Conservation (phyloP, 1,284 basidiomycete genomes). For the Trametes versicolor region DNA sequence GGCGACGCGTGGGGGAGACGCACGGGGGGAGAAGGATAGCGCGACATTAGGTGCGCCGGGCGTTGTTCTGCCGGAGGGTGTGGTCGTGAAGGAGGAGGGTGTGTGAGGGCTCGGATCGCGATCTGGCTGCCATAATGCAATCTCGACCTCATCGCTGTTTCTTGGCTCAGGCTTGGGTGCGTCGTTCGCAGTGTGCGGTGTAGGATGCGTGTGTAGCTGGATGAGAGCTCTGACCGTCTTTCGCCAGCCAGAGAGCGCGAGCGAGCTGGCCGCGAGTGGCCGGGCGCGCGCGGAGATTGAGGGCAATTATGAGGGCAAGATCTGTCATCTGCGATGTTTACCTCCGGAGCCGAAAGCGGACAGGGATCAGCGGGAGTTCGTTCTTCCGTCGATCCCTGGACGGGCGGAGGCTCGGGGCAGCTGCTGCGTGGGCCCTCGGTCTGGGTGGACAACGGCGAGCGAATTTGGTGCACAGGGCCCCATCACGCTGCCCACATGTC, state of each 20-base stretch:
- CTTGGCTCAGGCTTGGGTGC: slow-evolving; percentile 2
- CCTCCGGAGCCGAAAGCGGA: slow-evolving; percentile 16
- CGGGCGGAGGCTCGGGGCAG: background rate
- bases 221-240: background rate
- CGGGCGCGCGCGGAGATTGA: slow-evolving; percentile 1
- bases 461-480: slow-evolving; percentile 19
- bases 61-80: slow-evolving; percentile 8
- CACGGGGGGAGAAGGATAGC: slow-evolving; percentile 12
- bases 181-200: background rate
- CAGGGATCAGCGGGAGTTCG: slow-evolving; percentile 10
- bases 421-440: background rate
- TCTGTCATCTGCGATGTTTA: slow-evolving; percentile 2
- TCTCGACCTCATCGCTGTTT: background rate
- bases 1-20: slow-evolving; percentile 15
- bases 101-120: slow-evolving; percentile 7
- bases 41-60: slow-evolving; percentile 15
- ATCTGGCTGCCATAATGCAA: slow-evolving; percentile 4
- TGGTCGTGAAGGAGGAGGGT: slow-evolving; percentile 26
- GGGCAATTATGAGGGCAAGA: slow-evolving; percentile 3
- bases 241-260: background rate
- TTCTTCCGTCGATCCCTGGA: slow-evolving; percentile 13
- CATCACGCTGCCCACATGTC: slow-evolving; percentile 23
- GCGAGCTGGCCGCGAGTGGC: background rate
- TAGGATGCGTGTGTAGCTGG: background rate
- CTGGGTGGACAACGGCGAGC: background rate